Conservation (phyloP, 2,329 filamentous ascomycete species). For the Blumeria graminis region DNA sequence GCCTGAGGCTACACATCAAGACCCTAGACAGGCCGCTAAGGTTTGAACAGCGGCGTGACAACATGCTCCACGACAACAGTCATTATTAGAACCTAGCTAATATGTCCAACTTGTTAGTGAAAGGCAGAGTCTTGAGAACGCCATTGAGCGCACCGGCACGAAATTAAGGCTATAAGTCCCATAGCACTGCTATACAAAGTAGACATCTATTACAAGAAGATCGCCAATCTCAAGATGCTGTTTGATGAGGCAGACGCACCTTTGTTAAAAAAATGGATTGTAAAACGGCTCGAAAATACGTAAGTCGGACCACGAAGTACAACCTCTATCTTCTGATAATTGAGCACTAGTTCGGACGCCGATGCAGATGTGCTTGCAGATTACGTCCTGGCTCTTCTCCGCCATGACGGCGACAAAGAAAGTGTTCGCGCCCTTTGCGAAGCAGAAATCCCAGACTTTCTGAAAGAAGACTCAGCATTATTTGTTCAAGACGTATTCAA, state of each 20-base stretch:
- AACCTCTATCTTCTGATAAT: not conserved
- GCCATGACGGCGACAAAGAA: slow-evolving; percentile 40
- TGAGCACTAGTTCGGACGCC: slow-evolving; percentile 39
- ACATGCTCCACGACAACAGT: too few relatives aligned
- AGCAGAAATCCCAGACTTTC: slow-evolving; percentile 49
- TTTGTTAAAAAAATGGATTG: slow-evolving; percentile 51
- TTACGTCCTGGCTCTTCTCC: slow-evolving; percentile 57
- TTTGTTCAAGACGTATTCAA: slow-evolving; percentile 52
- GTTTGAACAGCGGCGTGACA: too few relatives aligned
- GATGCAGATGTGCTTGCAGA: slow-evolving; percentile 65
- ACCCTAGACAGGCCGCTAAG: too few relatives aligned
- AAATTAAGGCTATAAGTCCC: too few relatives aligned
- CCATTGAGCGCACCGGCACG: too few relatives aligned
- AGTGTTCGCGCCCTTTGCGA: slow-evolving; percentile 43
- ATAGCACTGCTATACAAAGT: too few relatives aligned
- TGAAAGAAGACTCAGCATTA: slow-evolving; percentile 36
- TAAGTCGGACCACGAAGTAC: slow-evolving; percentile 18
- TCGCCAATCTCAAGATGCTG: slow-evolving; percentile 21
- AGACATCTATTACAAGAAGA: too few relatives aligned
- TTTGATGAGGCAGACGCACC: slow-evolving; percentile 37
- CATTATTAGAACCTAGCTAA: too few relatives aligned
- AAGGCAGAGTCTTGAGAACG: too few relatives aligned
- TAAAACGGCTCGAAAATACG: slow-evolving; percentile 54
- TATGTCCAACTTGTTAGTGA: too few relatives aligned
- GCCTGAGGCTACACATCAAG: too few relatives aligned